These are phyloP conservation scores for Colletotrichum cuscutae DNA, from an alignment of 2,329 filamentous ascomycete genomes.

Conservation along the genomic window DNA sequence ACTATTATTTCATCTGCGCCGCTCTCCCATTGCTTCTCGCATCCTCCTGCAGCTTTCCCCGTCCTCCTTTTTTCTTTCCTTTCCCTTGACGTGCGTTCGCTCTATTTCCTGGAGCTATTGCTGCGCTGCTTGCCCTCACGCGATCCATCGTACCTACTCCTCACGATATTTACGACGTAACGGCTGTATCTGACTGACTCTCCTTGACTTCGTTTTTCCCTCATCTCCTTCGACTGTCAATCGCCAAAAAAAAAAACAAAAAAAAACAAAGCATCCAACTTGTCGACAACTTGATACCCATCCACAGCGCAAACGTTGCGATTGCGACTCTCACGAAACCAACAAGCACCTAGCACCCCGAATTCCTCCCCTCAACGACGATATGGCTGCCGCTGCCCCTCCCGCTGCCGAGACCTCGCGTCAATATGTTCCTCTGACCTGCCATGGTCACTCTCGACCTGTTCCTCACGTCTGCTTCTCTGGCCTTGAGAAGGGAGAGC, in stretches of 20 bases:
- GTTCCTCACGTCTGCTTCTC: conserved; percentile 95
- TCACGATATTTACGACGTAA: conserved; percentile 35
- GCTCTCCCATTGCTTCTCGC: conserved; percentile 12
- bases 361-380: neutral
- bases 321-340: conserved; percentile 1
- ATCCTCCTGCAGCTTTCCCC: conserved; percentile 15
- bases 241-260: neutral
- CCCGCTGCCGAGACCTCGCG: conserved; percentile 41
- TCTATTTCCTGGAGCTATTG: neutral
- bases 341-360: neutral
- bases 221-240: neutral
- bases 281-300: conserved; percentile 23
- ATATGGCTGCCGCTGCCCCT: conserved; percentile 16
- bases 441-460: conserved; percentile 92
- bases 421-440: conserved; percentile 87
- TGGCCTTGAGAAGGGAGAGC: conserved; percentile 80
- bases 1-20: conserved; percentile 13
- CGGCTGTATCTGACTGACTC: conserved; percentile 31
- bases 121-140: conserved; percentile 11
- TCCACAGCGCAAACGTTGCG: conserved; percentile 16
- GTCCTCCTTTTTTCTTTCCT: neutral
- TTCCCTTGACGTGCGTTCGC: neutral
- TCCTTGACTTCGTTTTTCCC: conserved; percentile 4
- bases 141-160: conserved; percentile 13
- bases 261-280: neutral